A percentile compares a stretch with the other conserved stretches of the same genome.
phyloP scores from a whole-genome alignment of 164 flowering plant genomes.

The Vitis rotundifolia region DNA sequence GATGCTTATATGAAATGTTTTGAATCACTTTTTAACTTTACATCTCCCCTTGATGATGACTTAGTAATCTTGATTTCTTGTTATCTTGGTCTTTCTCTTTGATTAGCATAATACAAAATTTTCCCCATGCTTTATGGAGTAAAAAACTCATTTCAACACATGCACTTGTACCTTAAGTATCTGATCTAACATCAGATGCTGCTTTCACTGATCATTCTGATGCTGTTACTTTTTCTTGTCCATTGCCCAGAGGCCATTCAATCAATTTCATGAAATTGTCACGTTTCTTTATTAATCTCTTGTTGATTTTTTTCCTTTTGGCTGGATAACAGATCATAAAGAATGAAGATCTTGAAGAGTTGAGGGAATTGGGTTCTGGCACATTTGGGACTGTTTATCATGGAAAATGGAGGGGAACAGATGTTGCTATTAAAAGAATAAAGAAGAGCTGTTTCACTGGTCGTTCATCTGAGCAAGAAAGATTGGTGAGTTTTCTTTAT shows the following conservation, averaged over 20 bases:
- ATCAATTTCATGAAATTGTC: too few species aligned
- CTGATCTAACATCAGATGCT: too few species aligned
- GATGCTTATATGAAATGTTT: too few species aligned
- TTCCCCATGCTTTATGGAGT: neutral
- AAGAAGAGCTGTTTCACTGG: constrained; percentile 87
- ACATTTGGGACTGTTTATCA: constrained; percentile 92
- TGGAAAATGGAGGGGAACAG: constrained; percentile 94
- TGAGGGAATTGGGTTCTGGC: constrained; percentile 83
- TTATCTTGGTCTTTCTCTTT: too few species aligned
- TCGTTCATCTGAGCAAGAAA: constrained; percentile 80
- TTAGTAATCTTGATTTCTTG: neutral
- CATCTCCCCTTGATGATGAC: constrained; percentile 15
- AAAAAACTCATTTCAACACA: too few species aligned
- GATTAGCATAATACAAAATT: neutral
- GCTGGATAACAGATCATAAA: constrained; percentile 64
- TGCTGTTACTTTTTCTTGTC: too few species aligned
- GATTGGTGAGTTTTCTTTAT: constrained; percentile 52
- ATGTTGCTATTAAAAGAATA: constrained; percentile 90
- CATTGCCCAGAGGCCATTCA: too few species aligned
- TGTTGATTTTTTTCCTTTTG: neutral
- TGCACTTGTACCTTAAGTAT: too few species aligned
- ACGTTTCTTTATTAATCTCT: too few species aligned
- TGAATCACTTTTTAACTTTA: too few species aligned
- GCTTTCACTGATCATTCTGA: too few species aligned
- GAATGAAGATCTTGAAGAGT: constrained; percentile 91